Conservation (phyloP, 306 rosid genomes). For the Glycine tomentella region DNA sequence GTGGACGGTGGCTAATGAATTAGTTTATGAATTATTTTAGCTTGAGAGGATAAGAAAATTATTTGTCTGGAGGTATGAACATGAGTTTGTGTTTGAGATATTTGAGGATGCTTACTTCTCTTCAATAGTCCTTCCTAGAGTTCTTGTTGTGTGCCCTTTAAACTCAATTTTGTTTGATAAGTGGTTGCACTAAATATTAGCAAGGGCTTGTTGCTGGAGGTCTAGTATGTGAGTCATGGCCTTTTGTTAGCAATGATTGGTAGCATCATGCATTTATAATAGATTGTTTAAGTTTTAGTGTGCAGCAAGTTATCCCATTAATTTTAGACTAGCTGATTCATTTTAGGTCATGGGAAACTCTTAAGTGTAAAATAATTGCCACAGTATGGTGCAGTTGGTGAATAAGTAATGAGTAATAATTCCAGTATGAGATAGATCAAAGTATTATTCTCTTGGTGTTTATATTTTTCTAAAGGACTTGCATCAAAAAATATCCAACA, state of each 20-base stretch:
- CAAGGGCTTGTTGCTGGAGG: neutral
- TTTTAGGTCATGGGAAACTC: constrained; percentile 10
- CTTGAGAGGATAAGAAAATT: constrained; percentile 21
- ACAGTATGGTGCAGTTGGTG: neutral
- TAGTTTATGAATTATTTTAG: constrained; percentile 16
- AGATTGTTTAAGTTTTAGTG: neutral
- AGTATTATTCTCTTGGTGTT: constrained; percentile 15
- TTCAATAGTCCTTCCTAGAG: too few relatives aligned
- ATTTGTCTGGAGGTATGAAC: neutral
- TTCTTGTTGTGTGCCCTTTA: neutral
- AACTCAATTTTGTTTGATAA: constrained; percentile 9
- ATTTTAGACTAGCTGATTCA: constrained; percentile 10
- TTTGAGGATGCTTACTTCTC: neutral
- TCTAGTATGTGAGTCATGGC: neutral
- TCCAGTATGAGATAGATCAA: constrained; percentile 11
- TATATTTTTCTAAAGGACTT: constrained; percentile 21
- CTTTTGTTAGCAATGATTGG: neutral
- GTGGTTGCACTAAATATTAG: neutral
- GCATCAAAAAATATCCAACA: constrained; percentile 10
- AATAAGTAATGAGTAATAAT: neutral
- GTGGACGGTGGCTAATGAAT: neutral
- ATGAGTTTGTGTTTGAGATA: neutral
- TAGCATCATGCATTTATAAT: neutral
- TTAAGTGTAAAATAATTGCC: neutral
- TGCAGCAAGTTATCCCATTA: constrained; percentile 4